phyloP scores from a whole-genome alignment of 352 stramenopile species.

The Pythium apleroticum region DNA sequence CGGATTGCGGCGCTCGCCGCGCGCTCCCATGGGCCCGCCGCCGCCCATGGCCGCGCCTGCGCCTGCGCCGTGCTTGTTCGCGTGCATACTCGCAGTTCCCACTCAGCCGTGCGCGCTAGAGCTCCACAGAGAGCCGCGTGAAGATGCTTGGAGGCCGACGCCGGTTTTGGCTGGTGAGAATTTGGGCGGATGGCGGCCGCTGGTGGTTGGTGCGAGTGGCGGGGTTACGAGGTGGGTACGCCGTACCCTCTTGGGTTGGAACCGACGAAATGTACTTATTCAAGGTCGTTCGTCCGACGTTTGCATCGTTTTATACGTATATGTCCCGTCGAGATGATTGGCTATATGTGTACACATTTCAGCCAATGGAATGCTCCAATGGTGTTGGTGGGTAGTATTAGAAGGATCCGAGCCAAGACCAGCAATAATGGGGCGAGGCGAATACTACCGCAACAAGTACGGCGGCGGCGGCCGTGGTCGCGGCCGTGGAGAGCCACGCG shows the following conservation, averaged over 20 bases:
- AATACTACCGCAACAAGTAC: slow-evolving; percentile 92
- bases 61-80: slow-evolving; percentile 22
- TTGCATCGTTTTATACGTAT: slow-evolving; percentile 1
- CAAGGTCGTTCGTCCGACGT: not conserved
- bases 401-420: not conserved
- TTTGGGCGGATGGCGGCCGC: slow-evolving; percentile 2
- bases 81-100: slow-evolving; percentile 14
- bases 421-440: slow-evolving; percentile 68
- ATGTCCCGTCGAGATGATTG: not conserved
- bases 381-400: not conserved
- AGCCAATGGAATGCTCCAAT: not conserved
- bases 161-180: slow-evolving; percentile 13
- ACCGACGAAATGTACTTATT: not conserved
- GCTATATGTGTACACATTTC: not conserved
- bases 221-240: slow-evolving; percentile 9
- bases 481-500: slow-evolving; percentile 18
- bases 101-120: not conserved
- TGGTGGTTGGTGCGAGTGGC: slow-evolving; percentile 7
- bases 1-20: slow-evolving; percentile 74
- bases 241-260: slow-evolving; percentile 5
- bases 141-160: not conserved
- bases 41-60: slow-evolving; percentile 9
- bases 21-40: slow-evolving; percentile 23
- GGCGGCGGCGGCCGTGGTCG: slow-evolving; percentile 45
- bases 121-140: not conserved